phyloP scores from a whole-genome alignment of 192 early-diverging fungal genomes.

The Gamsiella multidivaricata region DNA sequence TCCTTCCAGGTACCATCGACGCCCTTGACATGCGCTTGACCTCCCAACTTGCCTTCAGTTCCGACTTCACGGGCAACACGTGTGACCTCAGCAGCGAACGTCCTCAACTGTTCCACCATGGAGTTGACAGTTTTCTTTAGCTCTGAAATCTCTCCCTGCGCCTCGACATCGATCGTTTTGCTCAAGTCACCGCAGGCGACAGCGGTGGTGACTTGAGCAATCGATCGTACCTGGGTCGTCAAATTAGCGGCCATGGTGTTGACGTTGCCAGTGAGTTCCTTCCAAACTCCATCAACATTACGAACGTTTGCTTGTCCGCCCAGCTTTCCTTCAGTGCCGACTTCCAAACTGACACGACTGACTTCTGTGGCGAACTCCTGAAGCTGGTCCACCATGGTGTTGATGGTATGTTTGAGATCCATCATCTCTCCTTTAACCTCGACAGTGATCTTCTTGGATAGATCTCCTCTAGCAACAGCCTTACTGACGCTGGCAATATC shows the following conservation, averaged over 20 bases:
- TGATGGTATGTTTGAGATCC: slow-evolving; percentile 62
- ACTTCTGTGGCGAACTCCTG: slow-evolving; percentile 67
- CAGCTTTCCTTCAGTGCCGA: slow-evolving; percentile 68
- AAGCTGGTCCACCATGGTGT: slow-evolving; percentile 64
- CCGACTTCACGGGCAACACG: too few species aligned
- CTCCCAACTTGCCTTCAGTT: too few species aligned
- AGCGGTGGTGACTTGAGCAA: slow-evolving; percentile 72
- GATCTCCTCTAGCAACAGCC: slow-evolving; percentile 62
- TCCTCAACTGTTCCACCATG: slow-evolving; percentile 74
- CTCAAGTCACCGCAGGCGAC: slow-evolving; percentile 75
- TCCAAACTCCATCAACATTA: slow-evolving; percentile 69
- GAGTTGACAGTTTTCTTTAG: slow-evolving; percentile 75
- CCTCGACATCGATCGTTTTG: slow-evolving; percentile 70
- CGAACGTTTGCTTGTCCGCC: slow-evolving; percentile 68
- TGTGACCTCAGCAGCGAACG: too few species aligned
- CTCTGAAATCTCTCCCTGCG: slow-evolving; percentile 73
- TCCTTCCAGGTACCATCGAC: too few species aligned
- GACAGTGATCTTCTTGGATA: slow-evolving; percentile 60
- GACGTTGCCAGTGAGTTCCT: slow-evolving; percentile 73
- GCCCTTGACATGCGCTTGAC: too few species aligned
- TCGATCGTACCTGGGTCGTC: slow-evolving; percentile 75
- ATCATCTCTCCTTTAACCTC: slow-evolving; percentile 61
- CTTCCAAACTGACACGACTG: slow-evolving; percentile 70
- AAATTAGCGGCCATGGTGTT: slow-evolving; percentile 77
- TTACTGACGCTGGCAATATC: slow-evolving; percentile 65